Conservation (phyloP, 2,329 filamentous ascomycete genomes). For the Dactylellina sp. region DNA sequence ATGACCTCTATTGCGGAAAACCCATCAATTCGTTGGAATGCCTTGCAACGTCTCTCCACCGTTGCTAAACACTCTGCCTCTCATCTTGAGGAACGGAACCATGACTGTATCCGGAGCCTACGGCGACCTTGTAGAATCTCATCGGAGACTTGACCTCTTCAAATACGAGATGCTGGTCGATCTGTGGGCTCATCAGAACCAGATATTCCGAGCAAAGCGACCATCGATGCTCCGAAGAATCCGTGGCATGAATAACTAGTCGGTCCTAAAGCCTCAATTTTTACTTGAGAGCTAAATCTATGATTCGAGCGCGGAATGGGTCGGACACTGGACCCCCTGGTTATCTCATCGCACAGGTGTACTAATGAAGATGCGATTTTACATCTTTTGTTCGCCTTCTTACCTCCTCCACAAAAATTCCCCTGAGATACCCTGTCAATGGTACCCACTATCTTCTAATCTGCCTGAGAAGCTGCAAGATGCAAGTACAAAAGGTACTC, state of each 20-base stretch:
- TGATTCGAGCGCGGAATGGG: too few relatives aligned
- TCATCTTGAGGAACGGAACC: constrained; percentile 9
- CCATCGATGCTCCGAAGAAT: constrained; percentile 22
- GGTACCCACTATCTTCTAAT: too few relatives aligned
- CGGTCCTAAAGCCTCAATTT: too few relatives aligned
- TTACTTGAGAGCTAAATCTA: too few relatives aligned
- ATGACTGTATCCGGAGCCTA: constrained; percentile 24
- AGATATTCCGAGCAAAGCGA: not conserved
- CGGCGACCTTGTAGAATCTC: constrained; percentile 25
- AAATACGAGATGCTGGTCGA: constrained; percentile 40
- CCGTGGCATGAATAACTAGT: not conserved
- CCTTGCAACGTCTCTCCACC: constrained; percentile 30
- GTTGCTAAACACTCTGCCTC: constrained; percentile 21
- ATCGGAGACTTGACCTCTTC: constrained; percentile 17
- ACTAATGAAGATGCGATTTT: too few relatives aligned
- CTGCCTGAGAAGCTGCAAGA: too few relatives aligned
- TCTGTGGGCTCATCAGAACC: not conserved
- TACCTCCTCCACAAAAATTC: too few relatives aligned
- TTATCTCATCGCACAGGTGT: too few relatives aligned
- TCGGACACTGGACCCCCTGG: too few relatives aligned
- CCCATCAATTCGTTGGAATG: constrained; percentile 31
- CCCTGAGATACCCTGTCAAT: too few relatives aligned
- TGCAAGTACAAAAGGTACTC: too few relatives aligned
- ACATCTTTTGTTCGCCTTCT: too few relatives aligned
- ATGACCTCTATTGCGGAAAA: not conserved